A percentile compares a stretch with the other conserved stretches of the same genome.
These are phyloP conservation scores for Emydomyces testavorans DNA, from an alignment of 2,329 filamentous ascomycete species.

Conservation along the genomic window DNA sequence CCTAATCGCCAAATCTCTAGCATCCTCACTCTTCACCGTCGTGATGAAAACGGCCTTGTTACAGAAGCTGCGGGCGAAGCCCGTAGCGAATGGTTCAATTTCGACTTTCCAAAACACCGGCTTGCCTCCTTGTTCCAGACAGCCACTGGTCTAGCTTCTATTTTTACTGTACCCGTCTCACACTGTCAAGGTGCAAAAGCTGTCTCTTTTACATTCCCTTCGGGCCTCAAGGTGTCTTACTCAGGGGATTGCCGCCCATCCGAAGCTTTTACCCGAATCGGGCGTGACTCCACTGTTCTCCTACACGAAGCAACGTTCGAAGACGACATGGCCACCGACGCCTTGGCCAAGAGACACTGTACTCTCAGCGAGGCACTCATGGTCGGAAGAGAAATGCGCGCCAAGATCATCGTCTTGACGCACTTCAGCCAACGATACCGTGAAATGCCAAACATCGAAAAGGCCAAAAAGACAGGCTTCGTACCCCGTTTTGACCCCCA, in stretches of 20 bases:
- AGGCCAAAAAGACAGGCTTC: slow-evolving; percentile 5
- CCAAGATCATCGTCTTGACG: slow-evolving; percentile 69
- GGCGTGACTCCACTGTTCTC: slow-evolving; percentile 64
- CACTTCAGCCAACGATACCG: slow-evolving; percentile 94
- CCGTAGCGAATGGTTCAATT: slow-evolving; percentile 19
- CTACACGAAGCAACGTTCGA: slow-evolving; percentile 96
- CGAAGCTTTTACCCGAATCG: slow-evolving; percentile 56
- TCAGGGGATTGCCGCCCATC: slow-evolving; percentile 88
- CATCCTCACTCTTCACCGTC: slow-evolving; percentile 12
- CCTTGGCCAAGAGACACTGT: slow-evolving; percentile 75
- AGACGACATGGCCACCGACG: slow-evolving; percentile 67
- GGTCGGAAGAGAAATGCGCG: slow-evolving; percentile 66
- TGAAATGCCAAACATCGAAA: slow-evolving; percentile 38
- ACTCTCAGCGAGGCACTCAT: slow-evolving; percentile 77
- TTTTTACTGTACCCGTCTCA: slow-evolving; percentile 56
- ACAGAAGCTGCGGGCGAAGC: slow-evolving; percentile 12
- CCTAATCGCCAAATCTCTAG: slow-evolving; percentile 15
- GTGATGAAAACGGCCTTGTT: slow-evolving; percentile 6
- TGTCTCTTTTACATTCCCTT: slow-evolving; percentile 63
- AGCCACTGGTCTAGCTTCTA: slow-evolving; percentile 50
- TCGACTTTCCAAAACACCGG: slow-evolving; percentile 17
- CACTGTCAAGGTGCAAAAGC: slow-evolving; percentile 76
- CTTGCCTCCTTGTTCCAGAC: slow-evolving; percentile 35
- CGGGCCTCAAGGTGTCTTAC: slow-evolving; percentile 77
- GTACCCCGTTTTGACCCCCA: not conserved